Conservation (phyloP, 2,329 filamentous ascomycete genomes). For the Neurospora sp. region DNA sequence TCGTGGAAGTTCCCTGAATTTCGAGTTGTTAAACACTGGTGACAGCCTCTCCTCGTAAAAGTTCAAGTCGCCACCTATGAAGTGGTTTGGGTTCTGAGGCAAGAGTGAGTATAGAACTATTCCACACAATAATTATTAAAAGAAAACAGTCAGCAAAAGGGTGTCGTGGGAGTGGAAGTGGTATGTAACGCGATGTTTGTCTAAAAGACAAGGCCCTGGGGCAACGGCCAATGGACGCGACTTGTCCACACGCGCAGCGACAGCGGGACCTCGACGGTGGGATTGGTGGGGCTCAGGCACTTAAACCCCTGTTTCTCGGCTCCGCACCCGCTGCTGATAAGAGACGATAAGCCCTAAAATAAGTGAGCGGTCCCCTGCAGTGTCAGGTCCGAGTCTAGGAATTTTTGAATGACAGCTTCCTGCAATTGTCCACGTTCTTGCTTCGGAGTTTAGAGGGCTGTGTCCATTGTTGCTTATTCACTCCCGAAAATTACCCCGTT, state of each 20-base stretch:
- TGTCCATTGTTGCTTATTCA: neutral
- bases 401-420: neutral
- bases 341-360: neutral
- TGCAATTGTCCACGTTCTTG: neutral
- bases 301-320: neutral
- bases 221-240: neutral
- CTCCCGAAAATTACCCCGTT: too few species aligned
- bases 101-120: neutral
- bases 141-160: neutral
- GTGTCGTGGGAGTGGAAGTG: neutral
- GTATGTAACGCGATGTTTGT: neutral
- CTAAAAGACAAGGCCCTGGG: neutral
- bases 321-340: neutral
- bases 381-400: neutral
- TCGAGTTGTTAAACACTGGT: neutral
- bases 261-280: neutral
- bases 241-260: neutral
- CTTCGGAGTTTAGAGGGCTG: neutral
- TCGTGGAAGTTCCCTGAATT: neutral
- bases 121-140: neutral
- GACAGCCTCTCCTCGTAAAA: neutral
- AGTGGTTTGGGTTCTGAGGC: neutral
- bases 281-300: neutral
- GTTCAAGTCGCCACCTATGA: neutral
- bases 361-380: neutral